Evolutionary conservation across 108 stramenopile species (phyloP).

Genomic region (Parietichytrium sp.): DNA sequence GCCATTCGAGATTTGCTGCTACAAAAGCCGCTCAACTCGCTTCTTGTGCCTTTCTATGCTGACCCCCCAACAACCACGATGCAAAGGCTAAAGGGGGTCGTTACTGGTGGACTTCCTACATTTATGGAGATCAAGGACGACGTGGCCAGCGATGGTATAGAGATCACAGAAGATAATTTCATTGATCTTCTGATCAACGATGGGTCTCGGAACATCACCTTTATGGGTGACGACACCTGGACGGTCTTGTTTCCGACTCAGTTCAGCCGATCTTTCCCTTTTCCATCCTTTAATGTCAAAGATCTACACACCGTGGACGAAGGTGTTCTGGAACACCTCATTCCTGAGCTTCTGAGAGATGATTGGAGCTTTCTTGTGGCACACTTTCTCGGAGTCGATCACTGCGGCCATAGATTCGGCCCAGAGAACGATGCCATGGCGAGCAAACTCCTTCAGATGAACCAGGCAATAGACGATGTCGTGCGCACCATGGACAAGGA

Average conservation of each 20-base stretch:
- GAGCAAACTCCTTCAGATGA: constrained; percentile 83
- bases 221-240: constrained; percentile 98
- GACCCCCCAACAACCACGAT: constrained; percentile 98
- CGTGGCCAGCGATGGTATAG: constrained; percentile 54
- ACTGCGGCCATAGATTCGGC: constrained; percentile 93
- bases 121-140: constrained; percentile 75
- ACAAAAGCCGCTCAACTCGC: constrained; percentile 25
- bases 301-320: constrained; percentile 96
- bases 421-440: constrained; percentile 81
- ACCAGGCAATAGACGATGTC: constrained; percentile 66
- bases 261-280: constrained; percentile 78
- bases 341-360: constrained; percentile 11
- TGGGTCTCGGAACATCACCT: constrained; percentile 59
- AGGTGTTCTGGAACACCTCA: constrained; percentile 59
- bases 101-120: constrained; percentile 91
- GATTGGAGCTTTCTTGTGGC: constrained; percentile 72
- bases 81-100: constrained; percentile 93
- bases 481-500: constrained; percentile 61
- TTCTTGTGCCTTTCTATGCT: constrained; percentile 82
- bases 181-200: constrained; percentile 42
- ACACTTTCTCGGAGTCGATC: constrained; percentile 93
- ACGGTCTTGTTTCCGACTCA: constrained; percentile 80
- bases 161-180: constrained; percentile 58
- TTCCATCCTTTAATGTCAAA: constrained; percentile 91
- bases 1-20: constrained; percentile 51